Base-by-base conservation (phyloP, 345 rosid genomes). In the Rubroshorea leprosula region DNA sequence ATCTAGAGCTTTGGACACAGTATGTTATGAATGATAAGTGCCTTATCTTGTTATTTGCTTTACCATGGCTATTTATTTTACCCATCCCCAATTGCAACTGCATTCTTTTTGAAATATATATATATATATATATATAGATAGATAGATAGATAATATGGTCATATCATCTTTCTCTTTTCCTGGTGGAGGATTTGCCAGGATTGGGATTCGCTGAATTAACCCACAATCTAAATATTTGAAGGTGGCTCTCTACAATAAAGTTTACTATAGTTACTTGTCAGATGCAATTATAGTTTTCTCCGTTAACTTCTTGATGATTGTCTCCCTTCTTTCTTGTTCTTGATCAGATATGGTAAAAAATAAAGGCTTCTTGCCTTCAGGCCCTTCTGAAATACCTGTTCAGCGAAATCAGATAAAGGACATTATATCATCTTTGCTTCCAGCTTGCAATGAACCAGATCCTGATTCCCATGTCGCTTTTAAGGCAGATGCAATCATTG, bases 321-420 rank as follows among this genome's bases (percentile, higher is more conserved):
- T n/a, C 51, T 53, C 17, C 16, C 41, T 51, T 17, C 25, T 69
- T 51, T 41, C 56, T 74, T 70, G 56, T 26, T 48, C 58, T 62
- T 63, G 65, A 54, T 62, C 96, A 90, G 99, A 94, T 74, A 94
- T 94, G 99, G 99, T 94, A 38, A 94, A 94, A 76, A 94, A 90
- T 73, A 90, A 94, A 69, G 99, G 97, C 14, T 94, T 94, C 76
- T 72, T 94, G 79, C 99, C 99, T 27, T 85, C 99, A 23, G 92
- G 92, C 39, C 99, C 99, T 62, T 94, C 97, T 1, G 97, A 90
- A 75, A 90, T 94, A 68, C 85, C 97, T 8, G 44, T 79, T 61
- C 99, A 90, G 68, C 79, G 99, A 59, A 87, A 74, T 72, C 99
- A 93, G 73, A 74, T 90, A 22, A 94, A 85, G 68, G 96, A 87